These are phyloP conservation scores for Stephania yunnanensis DNA, from an alignment of 164 flowering plant genomes.

Conservation along the genomic window DNA sequence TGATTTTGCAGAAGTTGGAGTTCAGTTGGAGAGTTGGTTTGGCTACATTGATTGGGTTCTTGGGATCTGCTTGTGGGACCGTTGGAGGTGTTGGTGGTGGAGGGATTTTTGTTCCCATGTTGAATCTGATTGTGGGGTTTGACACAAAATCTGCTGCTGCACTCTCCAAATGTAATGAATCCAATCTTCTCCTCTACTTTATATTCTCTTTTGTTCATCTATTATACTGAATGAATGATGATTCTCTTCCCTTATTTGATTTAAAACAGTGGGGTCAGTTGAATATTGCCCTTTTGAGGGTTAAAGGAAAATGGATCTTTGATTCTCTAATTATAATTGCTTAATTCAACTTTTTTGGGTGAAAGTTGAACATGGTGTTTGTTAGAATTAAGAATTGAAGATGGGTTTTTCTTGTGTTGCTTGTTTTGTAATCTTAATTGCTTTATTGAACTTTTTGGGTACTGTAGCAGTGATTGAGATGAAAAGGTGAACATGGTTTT, in stretches of 20 bases:
- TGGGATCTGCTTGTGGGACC: conserved; percentile 89
- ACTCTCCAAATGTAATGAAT: conserved; percentile 70
- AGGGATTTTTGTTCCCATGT: conserved; percentile 97
- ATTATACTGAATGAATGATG: neutral
- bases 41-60: conserved; percentile 81
- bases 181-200: neutral
- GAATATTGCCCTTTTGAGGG: neutral
- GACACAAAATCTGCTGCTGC: conserved; percentile 98
- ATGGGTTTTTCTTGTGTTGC: neutral
- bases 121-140: conserved; percentile 80
- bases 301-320: neutral
- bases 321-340: neutral
- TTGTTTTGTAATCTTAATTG: neutral
- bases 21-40: conserved; percentile 61
- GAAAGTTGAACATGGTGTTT: neutral
- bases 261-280: neutral
- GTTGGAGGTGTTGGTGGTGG: conserved; percentile 98
- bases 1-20: conserved; percentile 46
- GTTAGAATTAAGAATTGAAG: neutral
- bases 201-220: neutral
- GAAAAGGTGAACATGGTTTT: too few species aligned
- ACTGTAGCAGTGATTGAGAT: neutral
- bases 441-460: neutral
- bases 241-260: neutral
- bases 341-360: too few species aligned